Evolutionary conservation across 441 rosid species (phyloP).

Genomic region (Corymbia citriodora): DNA sequence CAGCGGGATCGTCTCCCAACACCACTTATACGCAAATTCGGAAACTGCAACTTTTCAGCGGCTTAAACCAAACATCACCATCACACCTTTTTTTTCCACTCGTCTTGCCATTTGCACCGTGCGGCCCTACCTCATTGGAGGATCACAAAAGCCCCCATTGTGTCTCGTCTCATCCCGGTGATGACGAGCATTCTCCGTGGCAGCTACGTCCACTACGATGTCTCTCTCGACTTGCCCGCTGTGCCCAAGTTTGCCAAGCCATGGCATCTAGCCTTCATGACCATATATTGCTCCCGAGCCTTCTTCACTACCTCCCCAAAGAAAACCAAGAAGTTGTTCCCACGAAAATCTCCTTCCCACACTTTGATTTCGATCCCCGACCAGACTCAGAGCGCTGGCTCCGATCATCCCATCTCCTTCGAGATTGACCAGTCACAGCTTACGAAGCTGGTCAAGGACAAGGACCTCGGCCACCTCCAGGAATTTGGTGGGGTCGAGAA

Average conservation of each 20-base stretch:
- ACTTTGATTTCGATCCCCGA: too few relatives aligned
- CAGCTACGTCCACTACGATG: background rate
- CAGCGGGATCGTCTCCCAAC: too few relatives aligned
- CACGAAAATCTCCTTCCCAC: too few relatives aligned
- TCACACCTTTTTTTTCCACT: too few relatives aligned
- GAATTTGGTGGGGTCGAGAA: background rate
- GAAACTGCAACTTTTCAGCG: too few relatives aligned
- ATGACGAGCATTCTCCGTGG: background rate
- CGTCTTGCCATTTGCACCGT: background rate
- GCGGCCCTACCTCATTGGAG: background rate
- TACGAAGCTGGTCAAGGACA: background rate
- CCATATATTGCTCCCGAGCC: background rate
- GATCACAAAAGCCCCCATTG: too few relatives aligned
- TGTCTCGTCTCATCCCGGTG: too few relatives aligned
- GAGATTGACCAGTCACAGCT: background rate
- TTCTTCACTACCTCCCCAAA: background rate
- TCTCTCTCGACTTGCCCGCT: background rate
- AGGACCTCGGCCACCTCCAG: background rate
- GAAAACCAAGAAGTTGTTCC: background rate
- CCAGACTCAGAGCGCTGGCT: too few relatives aligned
- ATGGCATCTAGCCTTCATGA: fast-evolving
- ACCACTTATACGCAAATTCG: too few relatives aligned
- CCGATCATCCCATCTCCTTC: too few relatives aligned
- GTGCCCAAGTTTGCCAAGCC: background rate
- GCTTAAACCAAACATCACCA: background rate